Conservation (phyloP, 106 monocot genomes). For the Alisma plantagoaquatica region DNA sequence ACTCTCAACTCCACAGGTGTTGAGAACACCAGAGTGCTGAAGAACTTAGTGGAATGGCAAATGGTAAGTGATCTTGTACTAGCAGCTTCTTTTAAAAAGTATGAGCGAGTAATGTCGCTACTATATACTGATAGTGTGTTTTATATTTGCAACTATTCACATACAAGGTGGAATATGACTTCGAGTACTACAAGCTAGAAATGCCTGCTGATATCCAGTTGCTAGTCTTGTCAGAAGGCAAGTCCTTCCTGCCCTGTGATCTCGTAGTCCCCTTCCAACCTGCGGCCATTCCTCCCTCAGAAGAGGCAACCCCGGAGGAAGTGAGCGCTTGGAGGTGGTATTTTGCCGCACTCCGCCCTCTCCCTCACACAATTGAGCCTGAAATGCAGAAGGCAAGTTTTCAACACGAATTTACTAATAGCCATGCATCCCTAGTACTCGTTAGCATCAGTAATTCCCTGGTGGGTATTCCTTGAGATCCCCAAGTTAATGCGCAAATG, state of each 20-base stretch:
- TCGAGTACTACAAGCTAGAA: conserved; percentile 81
- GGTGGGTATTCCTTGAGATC: neutral
- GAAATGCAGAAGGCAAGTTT: conserved; percentile 43
- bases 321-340: conserved; percentile 93
- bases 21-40: conserved; percentile 66
- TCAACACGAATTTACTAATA: neutral
- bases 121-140: neutral
- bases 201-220: conserved; percentile 76
- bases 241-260: conserved; percentile 91
- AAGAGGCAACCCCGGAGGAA: conserved; percentile 26
- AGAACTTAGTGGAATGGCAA: conserved; percentile 72
- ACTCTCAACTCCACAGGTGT: conserved; percentile 70
- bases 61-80: conserved; percentile 24
- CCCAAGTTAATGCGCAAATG: neutral
- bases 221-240: conserved; percentile 72
- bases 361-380: conserved; percentile 50
- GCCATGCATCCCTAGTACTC: too few species aligned
- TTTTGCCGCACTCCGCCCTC: conserved; percentile 48
- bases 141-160: neutral
- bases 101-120: neutral
- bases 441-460: too few species aligned
- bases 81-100: neutral
- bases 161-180: conserved; percentile 93
- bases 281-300: conserved; percentile 15
- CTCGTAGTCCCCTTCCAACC: conserved; percentile 63